Conservation (phyloP, 2,329 filamentous ascomycete genomes). For the Trichophyton schoenleinii region DNA sequence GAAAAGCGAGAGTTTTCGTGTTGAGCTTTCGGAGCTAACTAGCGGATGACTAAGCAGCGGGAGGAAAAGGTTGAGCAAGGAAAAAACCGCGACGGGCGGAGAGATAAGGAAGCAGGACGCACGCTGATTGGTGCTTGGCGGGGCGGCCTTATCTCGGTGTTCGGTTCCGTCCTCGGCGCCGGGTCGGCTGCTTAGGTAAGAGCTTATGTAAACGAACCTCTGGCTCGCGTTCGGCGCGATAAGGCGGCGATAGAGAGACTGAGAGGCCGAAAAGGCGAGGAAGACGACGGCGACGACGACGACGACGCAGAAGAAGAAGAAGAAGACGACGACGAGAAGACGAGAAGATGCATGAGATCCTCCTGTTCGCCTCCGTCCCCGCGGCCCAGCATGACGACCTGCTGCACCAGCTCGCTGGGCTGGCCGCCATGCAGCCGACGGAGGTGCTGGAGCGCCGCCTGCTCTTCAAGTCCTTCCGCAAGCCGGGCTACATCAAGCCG, state of each 20-base stretch:
- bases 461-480: conserved; percentile 45
- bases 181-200: not conserved
- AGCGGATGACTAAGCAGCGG: not conserved
- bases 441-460: conserved; percentile 43
- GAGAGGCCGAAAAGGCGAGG: not conserved
- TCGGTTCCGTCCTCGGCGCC: not conserved
- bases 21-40: not conserved
- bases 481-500: conserved; percentile 30
- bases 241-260: not conserved
- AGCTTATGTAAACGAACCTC: not conserved
- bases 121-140: not conserved
- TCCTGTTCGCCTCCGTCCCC: conserved; percentile 49
- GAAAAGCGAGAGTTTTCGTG: not conserved
- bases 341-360: conserved; percentile 46
- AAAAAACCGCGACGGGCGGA: conserved; percentile 1
- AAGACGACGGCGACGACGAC: not conserved
- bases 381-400: conserved; percentile 46
- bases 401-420: conserved; percentile 48
- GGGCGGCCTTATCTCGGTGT: not conserved
- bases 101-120: not conserved
- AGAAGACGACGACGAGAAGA: not conserved
- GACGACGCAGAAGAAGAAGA: not conserved
- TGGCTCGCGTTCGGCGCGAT: not conserved
- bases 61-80: conserved; percentile 2
- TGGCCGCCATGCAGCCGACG: conserved; percentile 49